Base-by-base conservation (phyloP, 169 alveolate species). In the Eimeria tenella region DNA sequence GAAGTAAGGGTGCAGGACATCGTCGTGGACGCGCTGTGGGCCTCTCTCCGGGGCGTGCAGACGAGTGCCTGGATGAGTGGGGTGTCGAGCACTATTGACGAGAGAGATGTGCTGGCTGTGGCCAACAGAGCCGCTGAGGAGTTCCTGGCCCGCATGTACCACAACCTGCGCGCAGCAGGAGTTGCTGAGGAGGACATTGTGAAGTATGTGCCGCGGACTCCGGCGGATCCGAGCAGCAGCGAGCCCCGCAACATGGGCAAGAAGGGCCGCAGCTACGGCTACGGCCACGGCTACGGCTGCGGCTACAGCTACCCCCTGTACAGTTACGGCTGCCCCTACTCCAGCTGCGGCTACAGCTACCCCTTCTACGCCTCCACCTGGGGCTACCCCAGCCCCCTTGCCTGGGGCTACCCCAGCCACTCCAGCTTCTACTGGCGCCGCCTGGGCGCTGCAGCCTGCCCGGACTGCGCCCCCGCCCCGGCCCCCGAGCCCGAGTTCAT, bases 91-190 rank as follows among this genome's bases (percentile, higher is more conserved):
- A 50, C 15, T n/a, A 50, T 50, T 5, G 71, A 55, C 5, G 88
- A 79, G 52, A 0, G 23, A 0, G 88, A 79, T 25, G 65, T 55
- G 5, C 52, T 52, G 50, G 21, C 60, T 5, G 70, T 50, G 17
- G 88, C 88, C 13, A 79, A 79, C 23, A 8, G 70, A 17, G 88
- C 88, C 19, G 88, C 88, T 15, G 88, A 79, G 71, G 88, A 79
- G 53, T 79, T 79, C 70, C 71, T 79, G 8, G 49, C n/a, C 31
- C 88, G 88, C 4, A 79, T 79, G 88, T 79, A 79, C 70, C 88
- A 79, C 49, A 79, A 79, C 71, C 71, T 79, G 42, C 60, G 70
- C 11, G 88, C 88, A 7, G 88, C 88, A 1, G 88, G 88, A 3
- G 52, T 79, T 0, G 65, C 88, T 7, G 88, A 79, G 53, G 88